Percentiles rank a stretch among this genome's conserved stretches.
Evolutionary conservation across 768 basidiomycete genomes (phyloP).

Genomic region (Neoboletus brunneissimus): DNA sequence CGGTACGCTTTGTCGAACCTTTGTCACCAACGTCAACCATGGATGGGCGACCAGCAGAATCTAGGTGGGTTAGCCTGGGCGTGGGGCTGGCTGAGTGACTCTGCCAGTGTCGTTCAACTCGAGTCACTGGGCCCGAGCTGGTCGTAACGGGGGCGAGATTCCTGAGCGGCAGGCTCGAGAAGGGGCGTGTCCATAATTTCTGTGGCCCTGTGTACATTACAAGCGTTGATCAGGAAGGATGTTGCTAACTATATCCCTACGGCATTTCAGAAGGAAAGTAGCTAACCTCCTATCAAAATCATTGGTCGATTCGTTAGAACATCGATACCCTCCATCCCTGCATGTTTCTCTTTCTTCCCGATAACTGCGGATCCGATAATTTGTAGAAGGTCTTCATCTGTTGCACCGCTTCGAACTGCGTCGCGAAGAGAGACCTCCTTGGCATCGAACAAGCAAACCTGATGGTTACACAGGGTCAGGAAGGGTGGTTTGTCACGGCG

Average conservation of each 20-base stretch:
- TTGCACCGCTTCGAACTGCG: slow-evolving; percentile 60
- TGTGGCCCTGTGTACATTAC: slow-evolving; percentile 23
- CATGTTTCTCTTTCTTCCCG: slow-evolving; percentile 78
- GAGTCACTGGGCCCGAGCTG: background rate
- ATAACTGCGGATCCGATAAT: slow-evolving; percentile 63
- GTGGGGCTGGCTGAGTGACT: slow-evolving; percentile 9
- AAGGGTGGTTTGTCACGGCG: background rate
- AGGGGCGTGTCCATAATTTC: slow-evolving; percentile 3
- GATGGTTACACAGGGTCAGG: slow-evolving; percentile 5
- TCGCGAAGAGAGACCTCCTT: slow-evolving; percentile 83
- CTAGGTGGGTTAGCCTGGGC: slow-evolving; percentile 66
- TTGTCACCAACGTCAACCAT: slow-evolving; percentile 86
- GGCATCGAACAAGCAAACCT: slow-evolving; percentile 88
- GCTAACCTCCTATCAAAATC: slow-evolving; percentile 94
- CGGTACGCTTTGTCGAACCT: slow-evolving; percentile 54
- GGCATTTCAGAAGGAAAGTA: slow-evolving; percentile 33
- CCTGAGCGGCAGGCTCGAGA: background rate
- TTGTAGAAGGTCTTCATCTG: slow-evolving; percentile 58
- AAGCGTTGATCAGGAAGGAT: slow-evolving; percentile 22
- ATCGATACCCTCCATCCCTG: slow-evolving; percentile 79
- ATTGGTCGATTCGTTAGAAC: slow-evolving; percentile 78
- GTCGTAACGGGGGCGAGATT: background rate
- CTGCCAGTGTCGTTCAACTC: slow-evolving; percentile 24
- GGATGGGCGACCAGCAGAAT: slow-evolving; percentile 61
- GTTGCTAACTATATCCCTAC: slow-evolving; percentile 17